Base-by-base conservation (phyloP, 2,329 filamentous ascomycete species). In the Amesomyces nigricolor region DNA sequence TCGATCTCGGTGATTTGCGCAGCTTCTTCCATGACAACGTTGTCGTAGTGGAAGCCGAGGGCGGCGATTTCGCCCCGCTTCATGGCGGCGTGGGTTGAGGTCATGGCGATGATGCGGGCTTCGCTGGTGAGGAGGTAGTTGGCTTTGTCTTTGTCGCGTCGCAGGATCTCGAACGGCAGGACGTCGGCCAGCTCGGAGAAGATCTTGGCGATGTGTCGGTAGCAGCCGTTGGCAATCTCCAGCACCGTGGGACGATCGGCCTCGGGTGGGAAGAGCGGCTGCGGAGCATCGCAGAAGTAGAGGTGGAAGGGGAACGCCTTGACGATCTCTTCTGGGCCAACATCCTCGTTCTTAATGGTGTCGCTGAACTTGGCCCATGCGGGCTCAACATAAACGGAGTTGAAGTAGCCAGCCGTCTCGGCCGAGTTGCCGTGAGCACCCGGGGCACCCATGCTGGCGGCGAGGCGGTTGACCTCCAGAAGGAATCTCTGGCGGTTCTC, bases 21-120 rank as follows among this genome's bases (percentile, higher is more conserved):
- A 5, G 94, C 92, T 77, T 99, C 94, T 74, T 99, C 94, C 88
- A 99, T 96, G 51, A 99, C 80, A 11, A 99, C 88, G 61, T 96
- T 99, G 75, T 97, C 91, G 66, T 99, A 99, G 63, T 90, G 89
- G 72, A 99, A 99, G 14, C 91, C 91, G n/a, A 97, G 79, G 14
- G 82, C 80, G 0, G 90, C 87, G 64, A 99, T 97, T 65, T 97
- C 92, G 60, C 89, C 85, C 60, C 92, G 80, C 58, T 91, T 85
- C 80, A 99, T 99, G 1, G 94, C 94, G 4, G 94, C 95, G 70
- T 99, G 94, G 0, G 95, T 99, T 4, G 91, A 95, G 16, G 94
- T 99, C 95, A 99, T 99, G 56, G 94, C 95, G 61, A 99, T 87
- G 60, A 99, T 94, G 37, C 94, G 86, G n/a, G 95, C 95, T 72